Evolutionary conservation across 2,329 filamentous ascomycete genomes (phyloP).

Genomic region (Claviceps spartinae): DNA sequence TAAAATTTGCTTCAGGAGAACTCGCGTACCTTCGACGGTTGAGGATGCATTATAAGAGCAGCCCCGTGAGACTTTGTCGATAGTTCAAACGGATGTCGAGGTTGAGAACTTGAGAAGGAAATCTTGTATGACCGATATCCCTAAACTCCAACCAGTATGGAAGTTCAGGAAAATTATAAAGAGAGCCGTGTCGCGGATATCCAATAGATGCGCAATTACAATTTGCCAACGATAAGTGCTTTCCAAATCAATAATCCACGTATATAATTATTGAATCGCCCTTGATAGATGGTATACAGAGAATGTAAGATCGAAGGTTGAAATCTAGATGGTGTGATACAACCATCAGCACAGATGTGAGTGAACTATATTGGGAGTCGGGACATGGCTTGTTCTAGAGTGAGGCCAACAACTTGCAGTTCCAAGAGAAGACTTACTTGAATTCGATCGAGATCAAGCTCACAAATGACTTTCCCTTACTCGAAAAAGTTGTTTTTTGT

Average conservation of each 20-base stretch:
- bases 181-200: background rate
- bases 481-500: background rate
- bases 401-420: too few relatives aligned
- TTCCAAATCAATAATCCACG: background rate
- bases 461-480: background rate
- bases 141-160: background rate
- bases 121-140: background rate
- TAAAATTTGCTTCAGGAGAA: background rate
- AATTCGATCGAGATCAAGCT: background rate
- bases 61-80: background rate
- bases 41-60: conserved; percentile 5
- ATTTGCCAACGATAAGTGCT: background rate
- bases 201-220: background rate
- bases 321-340: background rate
- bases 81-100: background rate
- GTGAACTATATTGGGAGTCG: background rate
- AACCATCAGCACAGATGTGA: background rate
- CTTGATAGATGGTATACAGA: background rate
- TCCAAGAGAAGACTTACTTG: background rate
- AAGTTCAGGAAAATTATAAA: background rate
- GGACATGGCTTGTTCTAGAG: background rate
- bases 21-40: conserved; percentile 4
- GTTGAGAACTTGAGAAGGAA: background rate
- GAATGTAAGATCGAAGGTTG: background rate
- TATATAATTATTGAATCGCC: background rate